Conservation (phyloP, 192 early-diverging fungal genomes). For the Umbelopsis sp. region DNA sequence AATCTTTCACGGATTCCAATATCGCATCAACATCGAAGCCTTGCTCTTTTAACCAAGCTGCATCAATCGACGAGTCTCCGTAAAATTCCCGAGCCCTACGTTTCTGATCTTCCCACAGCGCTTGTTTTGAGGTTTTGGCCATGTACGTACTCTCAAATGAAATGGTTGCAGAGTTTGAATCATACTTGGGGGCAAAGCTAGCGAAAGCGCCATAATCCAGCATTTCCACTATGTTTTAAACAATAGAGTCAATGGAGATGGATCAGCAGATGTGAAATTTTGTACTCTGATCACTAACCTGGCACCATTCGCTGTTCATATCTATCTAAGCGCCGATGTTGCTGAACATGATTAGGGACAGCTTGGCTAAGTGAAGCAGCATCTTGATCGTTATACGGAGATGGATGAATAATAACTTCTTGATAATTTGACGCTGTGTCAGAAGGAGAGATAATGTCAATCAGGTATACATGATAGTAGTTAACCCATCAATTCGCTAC, state of each 20-base stretch:
- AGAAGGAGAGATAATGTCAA: constrained; percentile 12
- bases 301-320: constrained; percentile 31
- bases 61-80: constrained; percentile 9
- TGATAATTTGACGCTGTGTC: constrained; percentile 35
- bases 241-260: not conserved
- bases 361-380: constrained; percentile 32
- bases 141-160: constrained; percentile 46
- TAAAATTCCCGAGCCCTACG: constrained; percentile 11
- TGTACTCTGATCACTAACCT: constrained; percentile 9
- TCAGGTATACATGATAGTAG: not conserved
- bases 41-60: constrained; percentile 27
- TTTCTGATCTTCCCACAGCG: constrained; percentile 20
- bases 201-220: constrained; percentile 49
- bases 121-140: constrained; percentile 29
- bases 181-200: constrained; percentile 54
- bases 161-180: constrained; percentile 48
- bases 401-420: constrained; percentile 37
- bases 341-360: constrained; percentile 15
- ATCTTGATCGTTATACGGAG: constrained; percentile 16
- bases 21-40: constrained; percentile 30
- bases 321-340: not conserved
- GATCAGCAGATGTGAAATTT: no score
- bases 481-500: no score
- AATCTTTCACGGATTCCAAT: not conserved
- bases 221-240: constrained; percentile 44